Percentiles rank a stretch among this genome's conserved stretches.
phyloP scores from a whole-genome alignment of 2,329 filamentous ascomycete genomes.

The Fusarium napiforme region DNA sequence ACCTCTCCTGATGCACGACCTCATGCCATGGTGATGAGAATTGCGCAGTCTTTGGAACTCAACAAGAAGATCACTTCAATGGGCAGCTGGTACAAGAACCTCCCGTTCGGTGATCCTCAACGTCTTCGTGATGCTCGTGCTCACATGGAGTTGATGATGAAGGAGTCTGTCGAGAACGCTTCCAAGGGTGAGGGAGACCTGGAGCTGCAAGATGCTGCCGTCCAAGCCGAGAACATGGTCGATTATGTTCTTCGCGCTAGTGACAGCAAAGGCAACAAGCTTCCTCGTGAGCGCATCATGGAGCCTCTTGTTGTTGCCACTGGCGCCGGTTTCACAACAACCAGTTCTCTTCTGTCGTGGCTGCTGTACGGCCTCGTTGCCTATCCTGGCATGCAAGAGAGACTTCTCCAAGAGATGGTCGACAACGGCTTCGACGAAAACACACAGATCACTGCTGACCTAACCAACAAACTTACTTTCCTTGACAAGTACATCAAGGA shows the following conservation, averaged over 20 bases:
- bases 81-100: constrained; percentile 64
- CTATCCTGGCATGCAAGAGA: constrained; percentile 66
- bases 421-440: constrained; percentile 58
- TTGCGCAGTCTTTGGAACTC: constrained; percentile 62
- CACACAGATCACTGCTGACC: constrained; percentile 58
- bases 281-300: constrained; percentile 53
- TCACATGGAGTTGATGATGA: constrained; percentile 51
- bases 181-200: constrained; percentile 52
- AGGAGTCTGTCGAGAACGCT: constrained; percentile 53
- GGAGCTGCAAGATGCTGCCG: constrained; percentile 59
- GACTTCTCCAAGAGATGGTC: constrained; percentile 67
- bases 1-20: constrained; percentile 56
- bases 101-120: constrained; percentile 68
- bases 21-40: constrained; percentile 62
- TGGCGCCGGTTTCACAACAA: constrained; percentile 71
- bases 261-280: constrained; percentile 64
- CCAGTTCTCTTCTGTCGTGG: constrained; percentile 68
- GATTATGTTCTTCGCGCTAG: constrained; percentile 66
- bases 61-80: constrained; percentile 68
- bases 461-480: constrained; percentile 60
- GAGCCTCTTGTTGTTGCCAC: constrained; percentile 60
- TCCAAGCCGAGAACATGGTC: constrained; percentile 57
- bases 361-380: constrained; percentile 63
- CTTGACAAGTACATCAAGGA: constrained; percentile 71
- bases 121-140: constrained; percentile 50